Base-by-base conservation (phyloP, 352 stramenopile species). In the Pythium phragmitis region DNA sequence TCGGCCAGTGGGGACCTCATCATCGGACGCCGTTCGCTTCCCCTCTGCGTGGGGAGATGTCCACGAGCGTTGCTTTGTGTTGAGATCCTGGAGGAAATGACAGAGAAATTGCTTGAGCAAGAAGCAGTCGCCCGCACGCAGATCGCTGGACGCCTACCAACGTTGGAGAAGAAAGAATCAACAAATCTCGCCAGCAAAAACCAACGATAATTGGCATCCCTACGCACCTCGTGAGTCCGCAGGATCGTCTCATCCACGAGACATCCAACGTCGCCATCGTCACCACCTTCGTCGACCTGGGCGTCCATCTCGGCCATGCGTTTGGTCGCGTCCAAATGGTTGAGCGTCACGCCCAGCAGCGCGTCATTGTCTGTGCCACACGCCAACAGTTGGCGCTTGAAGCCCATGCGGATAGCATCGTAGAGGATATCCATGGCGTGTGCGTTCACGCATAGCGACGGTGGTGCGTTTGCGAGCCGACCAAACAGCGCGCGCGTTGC, bases 371-470 rank as follows among this genome's bases (percentile, higher is more conserved):
- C 79, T 14, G 77, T 89, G 12, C 77, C 79, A 57, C 76, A 91
- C 9, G 73, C 76, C 34, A 97, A 43, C 8, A 96, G 60, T 64
- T 98, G 90, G 68, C 92, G 94, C 73, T 97, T 97, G 72, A 96
- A 92, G 13, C 87, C 88, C 86, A 96, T 95, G 51, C 87, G 88
- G 84, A 98, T 97, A 53, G 97, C 73, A 42, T 96, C 91, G 70
- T 97, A 97, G 19, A 98, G 84, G 76, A 83, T 96, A 72, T 96
- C 85, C 90, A 98, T 98, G 65, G 77, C 94, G 60, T 82, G 94
- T 34, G 91, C 77, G 68, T 98, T 98, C 19, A 97, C 76, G 6
- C 88, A 75, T 85, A 97, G 97, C 67, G 57, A 48, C 12, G 97
- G 96, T 49, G 88, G 96, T 55, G 87, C 96, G 69, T 98, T 91